Evolutionary conservation across 257 asterid genomes (phyloP).

Genomic region (Gardenia jasminoides): DNA sequence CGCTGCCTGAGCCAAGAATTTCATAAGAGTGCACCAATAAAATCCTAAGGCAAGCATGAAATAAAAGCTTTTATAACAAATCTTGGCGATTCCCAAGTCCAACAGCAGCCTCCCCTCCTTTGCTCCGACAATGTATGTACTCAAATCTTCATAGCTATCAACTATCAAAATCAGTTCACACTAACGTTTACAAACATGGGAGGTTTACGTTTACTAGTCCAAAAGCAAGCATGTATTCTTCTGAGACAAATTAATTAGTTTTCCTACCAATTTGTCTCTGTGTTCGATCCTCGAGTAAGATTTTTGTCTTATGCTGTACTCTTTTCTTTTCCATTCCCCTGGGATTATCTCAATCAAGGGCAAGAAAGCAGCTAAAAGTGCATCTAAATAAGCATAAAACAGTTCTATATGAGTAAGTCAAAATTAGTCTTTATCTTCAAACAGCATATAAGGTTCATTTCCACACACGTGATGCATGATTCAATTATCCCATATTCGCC

Average conservation of each 20-base stretch:
- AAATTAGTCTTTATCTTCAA: neutral
- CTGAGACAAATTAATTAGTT: neutral
- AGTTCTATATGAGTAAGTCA: neutral
- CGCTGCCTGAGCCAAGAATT: neutral
- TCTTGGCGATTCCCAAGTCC: neutral
- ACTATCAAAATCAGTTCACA: neutral
- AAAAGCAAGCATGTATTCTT: neutral
- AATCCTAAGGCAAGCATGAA: neutral
- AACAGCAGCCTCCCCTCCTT: neutral
- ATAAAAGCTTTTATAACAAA: neutral
- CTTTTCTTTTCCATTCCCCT: neutral
- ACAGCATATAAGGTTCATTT: neutral
- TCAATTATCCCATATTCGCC: neutral
- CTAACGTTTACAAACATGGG: neutral
- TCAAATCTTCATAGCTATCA: neutral
- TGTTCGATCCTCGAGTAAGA: neutral
- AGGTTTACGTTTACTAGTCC: neutral
- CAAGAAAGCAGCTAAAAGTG: neutral
- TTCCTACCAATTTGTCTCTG: too few relatives aligned
- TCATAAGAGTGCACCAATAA: neutral
- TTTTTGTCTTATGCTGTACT: neutral
- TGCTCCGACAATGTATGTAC: neutral
- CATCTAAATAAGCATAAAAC: neutral
- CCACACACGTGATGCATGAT: neutral
- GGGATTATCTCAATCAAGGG: conserved; percentile 3